Evolutionary conservation across 176 grass and related monocot genomes (phyloP).

Genomic region (Oryza coarctata): DNA sequence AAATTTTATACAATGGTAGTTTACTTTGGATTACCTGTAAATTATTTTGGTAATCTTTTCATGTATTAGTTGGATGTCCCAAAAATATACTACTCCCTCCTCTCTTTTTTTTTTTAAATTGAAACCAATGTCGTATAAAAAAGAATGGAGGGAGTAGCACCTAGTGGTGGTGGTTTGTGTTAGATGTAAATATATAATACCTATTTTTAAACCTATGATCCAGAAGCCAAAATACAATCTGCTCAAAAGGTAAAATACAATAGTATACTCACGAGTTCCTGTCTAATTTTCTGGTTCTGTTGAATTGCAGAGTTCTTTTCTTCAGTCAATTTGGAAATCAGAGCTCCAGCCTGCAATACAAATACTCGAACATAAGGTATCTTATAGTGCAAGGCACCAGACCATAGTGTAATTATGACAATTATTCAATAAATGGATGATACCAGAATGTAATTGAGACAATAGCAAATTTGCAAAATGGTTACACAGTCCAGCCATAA

Average conservation of each 20-base stretch:
- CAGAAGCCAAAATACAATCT: neutral
- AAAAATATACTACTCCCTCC: neutral
- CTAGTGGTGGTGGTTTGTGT: neutral
- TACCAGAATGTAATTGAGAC: neutral
- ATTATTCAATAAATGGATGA: neutral
- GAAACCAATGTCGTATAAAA: no score
- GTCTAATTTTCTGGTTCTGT: conserved; percentile 63
- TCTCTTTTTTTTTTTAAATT: no score
- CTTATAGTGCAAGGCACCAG: neutral
- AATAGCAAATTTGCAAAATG: neutral
- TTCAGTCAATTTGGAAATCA: conserved; percentile 65
- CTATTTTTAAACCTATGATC: neutral
- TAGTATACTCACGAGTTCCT: conserved; percentile 59
- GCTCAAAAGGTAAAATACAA: conserved; percentile 12
- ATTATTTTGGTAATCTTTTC: neutral
- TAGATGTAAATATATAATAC: neutral
- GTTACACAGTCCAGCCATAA: neutral
- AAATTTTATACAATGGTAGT: neutral
- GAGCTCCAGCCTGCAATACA: conserved; percentile 45
- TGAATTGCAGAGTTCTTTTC: conserved; percentile 74
- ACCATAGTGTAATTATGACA: neutral
- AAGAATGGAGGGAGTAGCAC: neutral
- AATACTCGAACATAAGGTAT: conserved; percentile 29
- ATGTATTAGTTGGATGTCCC: neutral
- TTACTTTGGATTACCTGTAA: neutral